phyloP scores from a whole-genome alignment of 768 basidiomycete species.

The Mycena olivaceomarginata region DNA sequence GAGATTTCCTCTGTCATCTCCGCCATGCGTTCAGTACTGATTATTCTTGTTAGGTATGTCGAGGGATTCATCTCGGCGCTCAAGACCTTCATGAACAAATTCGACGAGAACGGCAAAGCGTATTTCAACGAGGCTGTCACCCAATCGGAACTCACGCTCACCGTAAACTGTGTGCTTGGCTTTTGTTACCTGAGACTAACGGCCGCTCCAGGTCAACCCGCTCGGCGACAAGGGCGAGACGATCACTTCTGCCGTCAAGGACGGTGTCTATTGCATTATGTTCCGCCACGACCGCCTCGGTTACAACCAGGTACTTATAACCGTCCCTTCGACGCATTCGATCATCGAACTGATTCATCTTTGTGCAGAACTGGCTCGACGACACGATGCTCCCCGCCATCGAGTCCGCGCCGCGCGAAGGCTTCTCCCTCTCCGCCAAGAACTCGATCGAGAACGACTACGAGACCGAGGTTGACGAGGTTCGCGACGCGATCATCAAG shows the following conservation, averaged over 20 bases:
- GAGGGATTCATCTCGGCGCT: slow-evolving; percentile 59
- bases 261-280: slow-evolving; percentile 63
- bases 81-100: slow-evolving; percentile 53
- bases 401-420: slow-evolving; percentile 55
- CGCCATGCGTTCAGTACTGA: not conserved
- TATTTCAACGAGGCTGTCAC: slow-evolving; percentile 62
- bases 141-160: slow-evolving; percentile 55
- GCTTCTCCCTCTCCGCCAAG: slow-evolving; percentile 56
- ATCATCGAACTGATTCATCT: not conserved
- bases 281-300: slow-evolving; percentile 57
- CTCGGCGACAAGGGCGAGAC: slow-evolving; percentile 51
- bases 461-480: slow-evolving; percentile 52
- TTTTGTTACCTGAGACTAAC: not conserved
- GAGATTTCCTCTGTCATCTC: not conserved
- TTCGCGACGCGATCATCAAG: slow-evolving; percentile 53
- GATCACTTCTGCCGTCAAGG: slow-evolving; percentile 59
- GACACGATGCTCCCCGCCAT: slow-evolving; percentile 56
- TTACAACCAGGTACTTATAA: slow-evolving; percentile 47
- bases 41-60: slow-evolving; percentile 53
- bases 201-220: slow-evolving; percentile 21
- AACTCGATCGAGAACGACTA: slow-evolving; percentile 57
- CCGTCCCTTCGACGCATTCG: too few relatives aligned
- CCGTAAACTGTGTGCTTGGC: slow-evolving; percentile 40
- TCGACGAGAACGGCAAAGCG: slow-evolving; percentile 57
- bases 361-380: slow-evolving; percentile 28